Base-by-base conservation (phyloP, 768 basidiomycete species). In the Tulasnella sp. region DNA sequence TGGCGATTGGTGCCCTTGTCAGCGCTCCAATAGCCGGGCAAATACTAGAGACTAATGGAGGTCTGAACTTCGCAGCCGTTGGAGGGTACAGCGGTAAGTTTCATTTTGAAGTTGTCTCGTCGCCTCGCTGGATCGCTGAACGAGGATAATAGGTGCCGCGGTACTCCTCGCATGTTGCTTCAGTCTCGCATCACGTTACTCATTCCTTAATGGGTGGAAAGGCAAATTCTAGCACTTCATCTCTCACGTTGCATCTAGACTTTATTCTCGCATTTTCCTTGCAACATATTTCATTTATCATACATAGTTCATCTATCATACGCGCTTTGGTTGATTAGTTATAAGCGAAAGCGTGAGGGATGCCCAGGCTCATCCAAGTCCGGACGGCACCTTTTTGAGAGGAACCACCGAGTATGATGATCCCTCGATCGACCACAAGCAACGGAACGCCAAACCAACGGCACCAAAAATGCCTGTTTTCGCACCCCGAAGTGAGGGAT, bases 21-120 rank as follows among this genome's bases (percentile, higher is more conserved):
- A 78, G 79, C 32, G 46, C 46, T 32, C 79, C 79, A 11, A 80
- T 80, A 39, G 79, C 79, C 29, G 79, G 79, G 15, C 75, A 42
- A 23, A 80, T 80, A 46, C 26, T 78, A 6, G 55, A 20, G 26
- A 39, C 39, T 11, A 32, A 42, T 35, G 71, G 77, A 29, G 57
- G 57, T 23, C 23, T 61, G 57, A 67, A 67, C 18, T 79, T 79
- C 39, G 26, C 70, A 18, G 79, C 70, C 26, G 72, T 70, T 55
- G 79, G 79, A 37, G 72, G 39, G 2, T 79, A 78, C 42, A 78
- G 78, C 23, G 79, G 79, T 79, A 61, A 71, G 79, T 37, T 48
- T 3, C 37, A 35, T n/a, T 18, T 7, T 26, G 23, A 74, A 23
- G 0, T 20, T 1, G n/a, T 20, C 7, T 46, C 20, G 51, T n/a